phyloP scores from a whole-genome alignment of 2,329 filamentous ascomycete genomes.

The Onygena corvina region DNA sequence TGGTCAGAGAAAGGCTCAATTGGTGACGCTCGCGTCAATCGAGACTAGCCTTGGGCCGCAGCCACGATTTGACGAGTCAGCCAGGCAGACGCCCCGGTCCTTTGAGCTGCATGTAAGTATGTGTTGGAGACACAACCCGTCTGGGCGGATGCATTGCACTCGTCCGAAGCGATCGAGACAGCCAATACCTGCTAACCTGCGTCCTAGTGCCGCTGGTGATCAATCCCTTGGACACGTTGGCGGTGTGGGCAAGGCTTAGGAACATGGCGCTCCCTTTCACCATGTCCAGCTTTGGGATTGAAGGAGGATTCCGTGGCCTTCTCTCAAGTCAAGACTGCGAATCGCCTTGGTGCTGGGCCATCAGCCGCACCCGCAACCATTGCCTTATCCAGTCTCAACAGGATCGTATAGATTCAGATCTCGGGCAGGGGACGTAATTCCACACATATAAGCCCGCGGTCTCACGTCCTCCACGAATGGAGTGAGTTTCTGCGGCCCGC shows the following conservation, averaged over 20 bases:
- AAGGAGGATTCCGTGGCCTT: too few relatives aligned
- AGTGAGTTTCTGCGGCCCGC: not conserved
- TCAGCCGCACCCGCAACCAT: too few relatives aligned
- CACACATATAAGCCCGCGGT: not conserved
- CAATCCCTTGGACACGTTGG: too few relatives aligned
- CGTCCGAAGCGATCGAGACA: not conserved
- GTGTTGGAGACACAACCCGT: not conserved
- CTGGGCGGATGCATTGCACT: not conserved
- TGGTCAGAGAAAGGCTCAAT: too few relatives aligned
- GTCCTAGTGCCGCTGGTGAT: not conserved
- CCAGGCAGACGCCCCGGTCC: not conserved
- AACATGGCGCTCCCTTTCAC: too few relatives aligned
- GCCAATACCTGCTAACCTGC: too few relatives aligned
- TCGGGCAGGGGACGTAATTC: not conserved
- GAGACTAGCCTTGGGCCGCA: not conserved
- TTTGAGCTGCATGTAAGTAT: not conserved
- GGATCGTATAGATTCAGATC: not conserved
- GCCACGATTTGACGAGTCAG: conserved; percentile 1
- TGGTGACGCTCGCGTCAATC: not conserved
- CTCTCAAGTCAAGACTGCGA: too few relatives aligned
- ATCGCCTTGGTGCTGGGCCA: too few relatives aligned
- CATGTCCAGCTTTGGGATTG: too few relatives aligned
- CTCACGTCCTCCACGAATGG: not conserved
- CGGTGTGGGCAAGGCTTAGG: too few relatives aligned
- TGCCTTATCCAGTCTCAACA: too few relatives aligned